Evolutionary conservation across 345 rosid species (phyloP), one percentile per base, ranked within the genome.

Genomic region (Cardiospermum halicacabum): DNA sequence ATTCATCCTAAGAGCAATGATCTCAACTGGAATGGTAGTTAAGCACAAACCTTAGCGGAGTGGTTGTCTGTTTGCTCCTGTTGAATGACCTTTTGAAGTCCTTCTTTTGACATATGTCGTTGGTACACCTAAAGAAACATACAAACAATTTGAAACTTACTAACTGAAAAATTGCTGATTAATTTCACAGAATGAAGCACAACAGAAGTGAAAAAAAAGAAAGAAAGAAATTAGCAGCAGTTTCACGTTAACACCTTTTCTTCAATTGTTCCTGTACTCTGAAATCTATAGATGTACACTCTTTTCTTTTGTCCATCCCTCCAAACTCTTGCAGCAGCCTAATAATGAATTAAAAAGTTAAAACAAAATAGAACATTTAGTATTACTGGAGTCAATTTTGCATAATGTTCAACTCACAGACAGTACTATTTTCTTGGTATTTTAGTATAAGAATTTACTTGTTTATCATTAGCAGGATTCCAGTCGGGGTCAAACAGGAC

Each of bases 311-410:
- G 99, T 59, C 99, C 99, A 76, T 94, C 99, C 79, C 99, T 84
- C 99, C 99, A 94, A 26, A 94, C 86, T 84, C 99, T 91, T 60
- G 99, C 99, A 25, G 99, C 99, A 83, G 99, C 97, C 99, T 94
- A 70, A 32, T 75, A 68, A 34, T 32, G 28, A 11, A 45, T 16
- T 7, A 47, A 60, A 67, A 76, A 47, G 60, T 16, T 40, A 56
- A 24, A 64, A 16, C 59, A 71, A 69, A 37, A 66, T 50, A 78
- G 66, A 61, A 64, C 57, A 80, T 60, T 45, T n/a, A n/a, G 45
- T 9, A 53, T 53, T 48, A 26, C 37, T 53, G 37, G 58, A 63
- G 66, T 47, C 62, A 60, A 64, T 59, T 31, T 26, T 47, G 36
- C 53, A 4, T 47, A 58, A 18, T 63, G 57, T 18, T 21, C 42